phyloP scores from a whole-genome alignment of 2,329 filamentous ascomycete genomes.

The Fusarium cicatricum region DNA sequence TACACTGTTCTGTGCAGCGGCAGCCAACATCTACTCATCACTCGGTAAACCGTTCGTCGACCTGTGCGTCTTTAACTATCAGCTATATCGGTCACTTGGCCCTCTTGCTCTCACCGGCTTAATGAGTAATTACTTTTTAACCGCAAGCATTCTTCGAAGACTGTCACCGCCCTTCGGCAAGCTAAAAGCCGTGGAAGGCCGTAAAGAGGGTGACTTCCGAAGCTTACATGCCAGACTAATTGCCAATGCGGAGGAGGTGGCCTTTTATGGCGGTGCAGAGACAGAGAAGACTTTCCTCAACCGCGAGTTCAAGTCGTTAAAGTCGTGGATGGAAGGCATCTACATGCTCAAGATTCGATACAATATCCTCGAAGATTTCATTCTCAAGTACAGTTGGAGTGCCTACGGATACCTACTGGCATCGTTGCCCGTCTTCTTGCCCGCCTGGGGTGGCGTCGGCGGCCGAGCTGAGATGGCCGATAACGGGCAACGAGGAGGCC shows the following conservation, averaged over 20 bases:
- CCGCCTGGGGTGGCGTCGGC: conserved; percentile 88
- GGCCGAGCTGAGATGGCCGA: conserved; percentile 73
- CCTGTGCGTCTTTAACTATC: conserved; percentile 96
- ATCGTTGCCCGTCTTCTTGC: conserved; percentile 91
- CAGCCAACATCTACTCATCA: conserved; percentile 92
- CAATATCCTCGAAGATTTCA: conserved; percentile 98
- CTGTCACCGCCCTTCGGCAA: conserved; percentile 97
- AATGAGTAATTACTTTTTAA: conserved; percentile 92
- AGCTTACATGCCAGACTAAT: conserved; percentile 90
- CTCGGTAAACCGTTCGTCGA: conserved; percentile 99
- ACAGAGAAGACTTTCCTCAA: conserved; percentile 95
- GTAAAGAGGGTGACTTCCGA: conserved; percentile 94
- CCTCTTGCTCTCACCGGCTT: conserved; percentile 87
- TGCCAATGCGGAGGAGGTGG: conserved; percentile 96
- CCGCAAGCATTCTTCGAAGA: conserved; percentile 85
- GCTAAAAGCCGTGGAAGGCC: conserved; percentile 93
- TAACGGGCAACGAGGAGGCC: conserved; percentile 58
- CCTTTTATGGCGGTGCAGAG: conserved; percentile 94
- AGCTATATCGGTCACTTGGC: conserved; percentile 90
- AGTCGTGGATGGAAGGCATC: conserved; percentile 97
- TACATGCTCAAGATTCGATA: conserved; percentile 98
- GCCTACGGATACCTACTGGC: conserved; percentile 96
- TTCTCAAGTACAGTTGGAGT: conserved; percentile 98
- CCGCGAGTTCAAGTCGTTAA: conserved; percentile 89
- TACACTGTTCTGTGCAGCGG: conserved; percentile 92